Base-by-base conservation (phyloP, 148 eudicot genomes). In the Amaranthus palmeri region DNA sequence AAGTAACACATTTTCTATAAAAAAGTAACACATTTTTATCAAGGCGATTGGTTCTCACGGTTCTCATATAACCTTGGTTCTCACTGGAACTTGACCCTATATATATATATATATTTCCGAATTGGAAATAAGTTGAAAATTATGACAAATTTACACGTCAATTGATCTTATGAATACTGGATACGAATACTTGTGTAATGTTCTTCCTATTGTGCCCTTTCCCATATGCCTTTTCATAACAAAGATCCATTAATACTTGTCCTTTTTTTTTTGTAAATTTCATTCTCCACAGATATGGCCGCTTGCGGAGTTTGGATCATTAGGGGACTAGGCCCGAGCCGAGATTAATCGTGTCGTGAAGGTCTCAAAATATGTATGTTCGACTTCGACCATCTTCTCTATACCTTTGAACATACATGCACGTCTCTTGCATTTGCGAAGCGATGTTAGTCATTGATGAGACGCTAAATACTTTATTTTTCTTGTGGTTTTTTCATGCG, bases 261-360 rank as follows among this genome's bases (percentile, higher is more conserved):
- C 36, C 36, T 25, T 54, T 44, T 4, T 44, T 4, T 61, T 47
- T 17, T 67, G 17, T 17, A 54, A 14, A 17, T 10, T 66, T 48
- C 14, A 50, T 54, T 54, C 56, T 14, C 36, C n/a, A 46, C 78
- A 81, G 84, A 79, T 81, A 54, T 81, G 84, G 84, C 84, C 84
- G 3, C 72, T 81, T 54, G 59, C 48, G 15, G 84, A 74, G 44
- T 77, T 77, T 44, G 81, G 84, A 70, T 60, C 70, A 2, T 56
- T 81, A 48, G 69, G 77, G 41, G 36, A 25, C 36, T 25, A 25
- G 36, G n/a, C n/a, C n/a, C n/a, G n/a, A 1, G 36, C 36, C 76
- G 73, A 12, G 74, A 73, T 72, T 54, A 43, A 67, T 51, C 9
- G 36, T 63, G 59, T 47, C 65, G 17, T 4, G n/a, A 13, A 71